Conservation (phyloP, 257 asterid genomes). For the Agastache rugosa region DNA sequence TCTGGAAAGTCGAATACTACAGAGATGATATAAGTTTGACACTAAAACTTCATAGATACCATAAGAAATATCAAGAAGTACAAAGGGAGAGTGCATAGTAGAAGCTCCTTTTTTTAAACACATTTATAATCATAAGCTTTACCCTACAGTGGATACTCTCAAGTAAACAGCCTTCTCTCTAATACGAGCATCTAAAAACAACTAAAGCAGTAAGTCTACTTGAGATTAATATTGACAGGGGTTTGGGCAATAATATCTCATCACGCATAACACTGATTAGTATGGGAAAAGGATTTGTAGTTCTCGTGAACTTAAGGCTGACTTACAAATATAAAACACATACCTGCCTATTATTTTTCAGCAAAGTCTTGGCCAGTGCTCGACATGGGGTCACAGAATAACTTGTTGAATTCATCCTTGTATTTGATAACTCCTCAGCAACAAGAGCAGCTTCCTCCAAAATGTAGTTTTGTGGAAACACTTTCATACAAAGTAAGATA, state of each 20-base stretch:
- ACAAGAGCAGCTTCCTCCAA: constrained; percentile 93
- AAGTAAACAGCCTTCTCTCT: background rate
- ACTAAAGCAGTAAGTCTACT: background rate
- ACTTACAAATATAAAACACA: constrained; percentile 22
- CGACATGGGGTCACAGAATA: constrained; percentile 84
- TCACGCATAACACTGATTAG: constrained; percentile 7
- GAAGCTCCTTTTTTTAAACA: background rate
- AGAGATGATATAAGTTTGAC: constrained; percentile 3
- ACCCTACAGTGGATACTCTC: background rate
- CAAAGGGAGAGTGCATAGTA: background rate
- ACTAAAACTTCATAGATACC: constrained; percentile 16
- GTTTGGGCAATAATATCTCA: constrained; percentile 3
- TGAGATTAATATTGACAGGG: background rate
- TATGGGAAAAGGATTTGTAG: constrained; percentile 8
- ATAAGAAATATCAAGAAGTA: background rate
- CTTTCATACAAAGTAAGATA: constrained; percentile 72
- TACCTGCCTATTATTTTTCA: constrained; percentile 95
- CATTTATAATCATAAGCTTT: background rate
- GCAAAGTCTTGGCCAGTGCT: constrained; percentile 76
- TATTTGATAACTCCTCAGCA: constrained; percentile 90
- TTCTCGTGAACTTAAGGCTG: constrained; percentile 16
- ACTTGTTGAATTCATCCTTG: constrained; percentile 57
- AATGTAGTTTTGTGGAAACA: constrained; percentile 76
- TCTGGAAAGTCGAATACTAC: constrained; percentile 5
- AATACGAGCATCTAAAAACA: constrained; percentile 11